Conservation (phyloP, 176 grass and related monocot species). For the Bonia amplexicaulis region DNA sequence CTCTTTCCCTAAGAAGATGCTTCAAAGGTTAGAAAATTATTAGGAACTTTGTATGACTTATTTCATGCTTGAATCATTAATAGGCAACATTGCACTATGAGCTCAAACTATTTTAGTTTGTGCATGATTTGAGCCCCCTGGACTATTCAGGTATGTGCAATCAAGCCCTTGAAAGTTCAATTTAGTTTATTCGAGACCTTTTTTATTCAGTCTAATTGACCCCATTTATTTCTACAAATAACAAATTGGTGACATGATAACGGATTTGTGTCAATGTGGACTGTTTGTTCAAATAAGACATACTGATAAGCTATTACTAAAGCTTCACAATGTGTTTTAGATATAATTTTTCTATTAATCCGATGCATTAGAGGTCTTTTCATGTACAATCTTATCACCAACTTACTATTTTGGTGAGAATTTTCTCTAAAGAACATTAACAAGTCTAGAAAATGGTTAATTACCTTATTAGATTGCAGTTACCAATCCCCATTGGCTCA, state of each 20-base stretch:
- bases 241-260: not conserved
- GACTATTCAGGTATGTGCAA: not conserved
- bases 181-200: not conserved
- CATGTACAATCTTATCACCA: not conserved
- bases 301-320: not conserved
- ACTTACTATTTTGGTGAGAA: not conserved
- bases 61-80: not conserved
- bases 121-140: not conserved
- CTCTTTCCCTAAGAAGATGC: constrained; percentile 97
- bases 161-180: not conserved
- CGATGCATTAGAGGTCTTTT: not conserved
- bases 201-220: not conserved
- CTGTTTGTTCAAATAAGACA: not conserved
- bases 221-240: too few species aligned
- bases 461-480: not conserved
- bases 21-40: constrained; percentile 65
- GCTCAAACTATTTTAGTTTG: not conserved
- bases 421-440: not conserved
- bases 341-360: not conserved
- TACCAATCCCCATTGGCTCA: not conserved
- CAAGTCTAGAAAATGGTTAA: not conserved
- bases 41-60: not conserved
- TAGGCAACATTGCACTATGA: not conserved
- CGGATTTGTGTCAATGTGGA: not conserved
- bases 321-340: not conserved